Evolutionary conservation across 805 yeast genomes (phyloP).

Genomic region (Yarrowia sp.): DNA sequence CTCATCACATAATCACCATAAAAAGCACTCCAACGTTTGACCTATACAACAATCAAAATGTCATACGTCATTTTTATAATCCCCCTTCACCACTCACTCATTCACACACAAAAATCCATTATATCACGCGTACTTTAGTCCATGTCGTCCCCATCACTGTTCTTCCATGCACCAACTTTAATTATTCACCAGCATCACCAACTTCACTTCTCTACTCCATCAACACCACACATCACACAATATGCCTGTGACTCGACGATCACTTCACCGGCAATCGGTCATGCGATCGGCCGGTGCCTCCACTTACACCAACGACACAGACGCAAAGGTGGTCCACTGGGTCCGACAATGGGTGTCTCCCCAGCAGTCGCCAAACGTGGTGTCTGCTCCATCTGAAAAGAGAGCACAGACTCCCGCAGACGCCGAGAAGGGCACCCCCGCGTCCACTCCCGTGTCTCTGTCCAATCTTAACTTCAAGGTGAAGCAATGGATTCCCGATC

Average conservation of each 20-base stretch:
- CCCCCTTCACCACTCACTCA: too few species aligned
- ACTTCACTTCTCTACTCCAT: neutral
- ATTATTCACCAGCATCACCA: slow-evolving; percentile 5
- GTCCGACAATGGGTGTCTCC: slow-evolving; percentile 25
- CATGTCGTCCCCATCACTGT: neutral
- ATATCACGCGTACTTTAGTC: neutral
- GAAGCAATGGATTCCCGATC: slow-evolving; percentile 37
- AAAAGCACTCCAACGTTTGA: too few species aligned
- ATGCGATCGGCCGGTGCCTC: slow-evolving; percentile 15
- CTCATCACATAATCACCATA: too few species aligned
- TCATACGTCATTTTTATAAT: too few species aligned
- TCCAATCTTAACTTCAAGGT: slow-evolving; percentile 33
- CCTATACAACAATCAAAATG: too few species aligned
- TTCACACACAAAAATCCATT: neutral
- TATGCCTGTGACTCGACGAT: slow-evolving; percentile 26
- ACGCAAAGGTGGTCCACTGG: slow-evolving; percentile 20
- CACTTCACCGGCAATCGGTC: slow-evolving; percentile 20
- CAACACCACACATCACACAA: neutral
- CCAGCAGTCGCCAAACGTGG: slow-evolving; percentile 17
- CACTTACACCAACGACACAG: slow-evolving; percentile 4
- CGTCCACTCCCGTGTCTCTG: slow-evolving; percentile 26
- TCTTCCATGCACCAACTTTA: slow-evolving; percentile 2
- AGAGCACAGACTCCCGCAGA: slow-evolving; percentile 24
- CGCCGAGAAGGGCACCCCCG: slow-evolving; percentile 26
- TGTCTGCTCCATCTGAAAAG: slow-evolving; percentile 9